Percentiles rank a stretch among this genome's conserved stretches.
phyloP scores from a whole-genome alignment of 306 rosid genomes.

The Vachellia collinsii region DNA sequence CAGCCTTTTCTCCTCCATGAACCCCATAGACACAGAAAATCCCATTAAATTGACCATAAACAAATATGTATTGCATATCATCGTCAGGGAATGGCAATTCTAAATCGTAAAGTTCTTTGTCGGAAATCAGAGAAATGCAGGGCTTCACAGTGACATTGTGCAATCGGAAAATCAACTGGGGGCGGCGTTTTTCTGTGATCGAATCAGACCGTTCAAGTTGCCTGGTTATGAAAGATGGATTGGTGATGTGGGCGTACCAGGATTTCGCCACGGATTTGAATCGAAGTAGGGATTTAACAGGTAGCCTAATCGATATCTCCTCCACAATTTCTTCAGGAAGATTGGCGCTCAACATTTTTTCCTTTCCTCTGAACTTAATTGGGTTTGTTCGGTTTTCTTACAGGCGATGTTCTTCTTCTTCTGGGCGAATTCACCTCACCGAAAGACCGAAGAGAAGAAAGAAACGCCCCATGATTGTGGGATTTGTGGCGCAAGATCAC shows the following conservation, averaged over 20 bases:
- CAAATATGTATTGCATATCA: too few species aligned
- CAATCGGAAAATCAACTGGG: too few species aligned
- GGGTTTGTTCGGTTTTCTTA: neutral
- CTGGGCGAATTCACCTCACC: neutral
- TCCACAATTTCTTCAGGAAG: neutral
- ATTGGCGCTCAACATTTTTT: neutral
- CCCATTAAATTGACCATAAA: too few species aligned
- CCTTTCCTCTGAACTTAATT: neutral
- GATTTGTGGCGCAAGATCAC: neutral
- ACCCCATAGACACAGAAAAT: too few species aligned
- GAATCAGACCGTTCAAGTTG: too few species aligned
- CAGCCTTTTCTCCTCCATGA: too few species aligned
- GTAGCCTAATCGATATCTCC: neutral
- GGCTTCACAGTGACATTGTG: too few species aligned
- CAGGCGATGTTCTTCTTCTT: neutral
- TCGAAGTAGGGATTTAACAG: neutral
- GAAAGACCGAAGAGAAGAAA: neutral
- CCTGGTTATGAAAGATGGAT: too few species aligned
- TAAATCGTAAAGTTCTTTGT: too few species aligned
- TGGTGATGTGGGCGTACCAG: neutral
- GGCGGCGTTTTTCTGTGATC: too few species aligned
- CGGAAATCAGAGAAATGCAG: too few species aligned
- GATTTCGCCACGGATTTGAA: neutral
- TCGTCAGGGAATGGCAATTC: too few species aligned
- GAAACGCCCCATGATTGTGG: neutral